These are phyloP conservation scores for Pythium apleroticum DNA, from an alignment of 352 stramenopile genomes.

Conservation along the genomic window DNA sequence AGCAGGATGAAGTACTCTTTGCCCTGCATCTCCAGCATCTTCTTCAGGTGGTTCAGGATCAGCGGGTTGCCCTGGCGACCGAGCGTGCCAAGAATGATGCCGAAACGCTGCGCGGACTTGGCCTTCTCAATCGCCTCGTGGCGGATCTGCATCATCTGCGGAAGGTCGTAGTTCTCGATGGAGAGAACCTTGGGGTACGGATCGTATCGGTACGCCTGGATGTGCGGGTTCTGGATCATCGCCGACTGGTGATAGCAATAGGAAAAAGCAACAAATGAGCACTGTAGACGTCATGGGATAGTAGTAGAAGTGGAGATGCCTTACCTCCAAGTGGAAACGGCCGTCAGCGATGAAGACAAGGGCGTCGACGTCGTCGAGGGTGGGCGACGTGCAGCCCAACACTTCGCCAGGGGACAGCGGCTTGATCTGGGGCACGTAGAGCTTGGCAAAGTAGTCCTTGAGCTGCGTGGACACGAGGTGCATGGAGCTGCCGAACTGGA, in stretches of 20 bases:
- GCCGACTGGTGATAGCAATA: conserved; percentile 75
- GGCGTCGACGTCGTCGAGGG: conserved; percentile 89
- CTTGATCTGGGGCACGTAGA: conserved; percentile 95
- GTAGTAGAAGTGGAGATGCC: not conserved
- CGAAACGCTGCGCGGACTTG: conserved; percentile 89
- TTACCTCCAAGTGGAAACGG: conserved; percentile 98
- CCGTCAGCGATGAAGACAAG: conserved; percentile 99
- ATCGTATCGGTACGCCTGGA: conserved; percentile 97
- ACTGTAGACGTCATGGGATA: too few species aligned
- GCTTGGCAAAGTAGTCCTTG: conserved; percentile 74
- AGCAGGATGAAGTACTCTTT: conserved; percentile 95
- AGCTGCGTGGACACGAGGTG: conserved; percentile 77
- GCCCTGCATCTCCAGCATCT: conserved; percentile 81
- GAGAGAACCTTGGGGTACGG: conserved; percentile 98
- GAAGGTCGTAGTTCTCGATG: conserved; percentile 96
- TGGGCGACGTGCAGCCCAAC: conserved; percentile 97
- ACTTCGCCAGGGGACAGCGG: conserved; percentile 98
- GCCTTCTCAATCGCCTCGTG: conserved; percentile 74
- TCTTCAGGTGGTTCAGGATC: conserved; percentile 94
- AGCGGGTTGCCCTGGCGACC: conserved; percentile 97
- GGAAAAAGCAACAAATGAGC: not conserved
- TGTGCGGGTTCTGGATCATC: conserved; percentile 98
- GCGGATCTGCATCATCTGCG: conserved; percentile 94
- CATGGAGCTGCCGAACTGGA: conserved; percentile 94
- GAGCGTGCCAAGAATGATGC: conserved; percentile 98